Evolutionary conservation across 2,329 filamentous ascomycete species (phyloP), one percentile per base, ranked within the genome.

Genomic region (Colletotrichum kahawae): DNA sequence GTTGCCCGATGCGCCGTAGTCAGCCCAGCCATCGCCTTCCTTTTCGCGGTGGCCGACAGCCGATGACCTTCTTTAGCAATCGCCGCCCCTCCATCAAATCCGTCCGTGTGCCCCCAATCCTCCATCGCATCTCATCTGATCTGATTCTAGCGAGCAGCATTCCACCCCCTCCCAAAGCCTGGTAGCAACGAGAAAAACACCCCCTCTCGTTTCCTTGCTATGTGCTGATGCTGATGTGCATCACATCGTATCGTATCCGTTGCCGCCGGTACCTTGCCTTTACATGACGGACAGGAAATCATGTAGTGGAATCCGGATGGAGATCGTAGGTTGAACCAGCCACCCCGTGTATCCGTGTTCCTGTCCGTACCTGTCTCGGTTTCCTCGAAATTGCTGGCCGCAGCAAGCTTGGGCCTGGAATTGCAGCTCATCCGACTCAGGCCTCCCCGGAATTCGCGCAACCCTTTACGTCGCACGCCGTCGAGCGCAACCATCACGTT

Each of bases 401-500:
- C 67, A 67, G 36, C 31, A 74, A 59, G 51, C 36, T 65, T 65
- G 59, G 59, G 67, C 51, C 67, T 60, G 36, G 60, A 71, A 66
- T 66, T 31, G 36, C 67, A 65, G 34, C 62, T 18, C 62, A 57
- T 59, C 36, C 62, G 51, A 74, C 64, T 43, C 70, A 74, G 59
- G 67, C 34, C 43, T 59, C 71, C 66, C 66, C 68, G 51, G 69
- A 68, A 73, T 73, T 74, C 73, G 73, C 73, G 73, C 73, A 75
- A 59, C 43, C 43, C 24, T 73, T 31, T 59, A 33, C 70, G 70
- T 68, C 57, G 70, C 70, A 75, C 70, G 65, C 63, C 63, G 69
- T 63, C 70, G 70, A 74, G 65, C 64, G 67, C 76, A 79, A 31
- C 77, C 74, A 77, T 79, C 78, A 79, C 78, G 78, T 77, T 79